Base-by-base conservation (phyloP, 805 yeast genomes). In the Myxozyma melibiosi region DNA sequence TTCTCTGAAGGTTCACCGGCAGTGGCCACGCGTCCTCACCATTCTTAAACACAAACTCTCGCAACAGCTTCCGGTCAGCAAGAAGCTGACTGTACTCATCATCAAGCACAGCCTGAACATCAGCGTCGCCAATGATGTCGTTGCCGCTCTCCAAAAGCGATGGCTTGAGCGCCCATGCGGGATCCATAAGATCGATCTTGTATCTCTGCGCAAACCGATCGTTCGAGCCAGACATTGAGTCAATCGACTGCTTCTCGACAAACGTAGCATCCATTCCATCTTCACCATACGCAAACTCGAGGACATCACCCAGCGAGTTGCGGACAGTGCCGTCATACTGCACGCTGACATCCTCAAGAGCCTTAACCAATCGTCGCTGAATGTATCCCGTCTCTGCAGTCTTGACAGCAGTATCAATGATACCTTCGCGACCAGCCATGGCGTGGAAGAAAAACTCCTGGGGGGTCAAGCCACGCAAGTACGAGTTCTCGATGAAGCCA, bases 371-470 rank as follows among this genome's bases (percentile, higher is more conserved):
- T 81, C 98, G 92, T 80, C 98, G 92, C 77, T 92, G 98, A 70
- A 92, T 91, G 73, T 92, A 92, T 77, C 98, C 98, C 27, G 98
- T 91, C 76, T 92, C 98, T 2, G 99, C 98, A 40, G 99, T 94
- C 74, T 94, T 94, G 47, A 94, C 99, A 14, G 99, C 99, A 53
- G 99, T 94, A 80, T 94, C 99, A 77, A 94, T 94, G 70, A 94
- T 83, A 78, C 99, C 99, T 80, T 94, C 99, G 79, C 99, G 87
- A 76, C 99, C 99, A 54, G 99, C 99, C 99, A 94, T 94, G 80
- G 98, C 94, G 73, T 94, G 99, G 86, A 94, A 94, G 73, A 94
- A 91, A 74, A 94, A 94, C 74, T 94, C 99, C 74, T 94, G 98
- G 33, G 99, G 99, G 4, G 99, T 91, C 69, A 94, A 80, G 37